Percentiles rank a stretch among this genome's conserved stretches.
These are phyloP conservation scores for Westerdykella ornata DNA, from an alignment of 2,329 filamentous ascomycete genomes.

Conservation along the genomic window DNA sequence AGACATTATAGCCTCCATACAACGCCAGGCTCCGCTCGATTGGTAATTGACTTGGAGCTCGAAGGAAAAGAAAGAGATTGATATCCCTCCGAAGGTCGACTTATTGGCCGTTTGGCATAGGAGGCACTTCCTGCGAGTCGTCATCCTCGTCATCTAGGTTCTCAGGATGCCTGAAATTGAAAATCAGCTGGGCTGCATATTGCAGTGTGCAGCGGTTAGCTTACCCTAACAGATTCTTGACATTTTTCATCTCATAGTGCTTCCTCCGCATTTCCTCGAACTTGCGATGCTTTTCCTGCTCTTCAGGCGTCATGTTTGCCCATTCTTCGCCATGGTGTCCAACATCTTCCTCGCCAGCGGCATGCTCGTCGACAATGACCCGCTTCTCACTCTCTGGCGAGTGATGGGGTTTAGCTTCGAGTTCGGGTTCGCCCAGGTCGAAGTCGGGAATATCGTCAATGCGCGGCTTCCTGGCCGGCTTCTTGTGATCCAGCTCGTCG, in stretches of 20 bases:
- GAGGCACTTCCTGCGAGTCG: constrained; percentile 4
- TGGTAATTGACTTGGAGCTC: too few relatives aligned
- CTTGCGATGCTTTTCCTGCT: constrained; percentile 80
- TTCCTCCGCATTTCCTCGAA: constrained; percentile 91
- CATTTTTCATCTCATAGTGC: constrained; percentile 98
- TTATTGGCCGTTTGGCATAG: constrained; percentile 12
- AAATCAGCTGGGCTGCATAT: constrained; percentile 2
- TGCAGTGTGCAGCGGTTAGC: constrained; percentile 4
- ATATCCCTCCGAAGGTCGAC: neutral
- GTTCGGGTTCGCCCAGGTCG: constrained; percentile 85
- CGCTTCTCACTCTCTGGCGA: constrained; percentile 57
- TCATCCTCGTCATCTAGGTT: constrained; percentile 40
- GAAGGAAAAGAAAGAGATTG: too few relatives aligned
- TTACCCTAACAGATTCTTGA: constrained; percentile 77
- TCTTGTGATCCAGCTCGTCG: constrained; percentile 56
- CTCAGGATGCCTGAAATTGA: constrained; percentile 36
- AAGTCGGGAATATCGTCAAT: constrained; percentile 81
- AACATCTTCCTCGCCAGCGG: constrained; percentile 21
- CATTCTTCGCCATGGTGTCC: constrained; percentile 56
- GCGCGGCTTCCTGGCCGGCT: constrained; percentile 43
- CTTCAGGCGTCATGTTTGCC: constrained; percentile 54
- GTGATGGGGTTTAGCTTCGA: constrained; percentile 35
- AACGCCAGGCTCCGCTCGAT: too few relatives aligned
- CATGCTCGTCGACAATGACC: constrained; percentile 65
- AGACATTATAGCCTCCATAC: too few relatives aligned